Conservation (phyloP, 495 filamentous ascomycete genomes). For the Penicillium maclennaniae region DNA sequence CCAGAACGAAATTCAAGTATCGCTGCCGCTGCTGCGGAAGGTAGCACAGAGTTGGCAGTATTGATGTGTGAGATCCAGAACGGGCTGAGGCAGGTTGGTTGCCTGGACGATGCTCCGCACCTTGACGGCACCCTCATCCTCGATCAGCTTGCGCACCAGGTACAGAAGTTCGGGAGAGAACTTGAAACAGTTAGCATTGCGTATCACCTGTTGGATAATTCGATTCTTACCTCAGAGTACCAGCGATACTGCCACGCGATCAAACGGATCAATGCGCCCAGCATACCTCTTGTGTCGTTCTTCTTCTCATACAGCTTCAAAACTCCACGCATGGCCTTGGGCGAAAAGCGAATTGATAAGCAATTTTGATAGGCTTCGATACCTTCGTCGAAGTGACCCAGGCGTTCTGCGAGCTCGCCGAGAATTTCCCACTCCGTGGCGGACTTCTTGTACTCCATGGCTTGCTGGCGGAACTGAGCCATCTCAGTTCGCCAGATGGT, state of each 20-base stretch:
- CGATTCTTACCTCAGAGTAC: slow-evolving; percentile 77
- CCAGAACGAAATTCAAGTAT: slow-evolving; percentile 51
- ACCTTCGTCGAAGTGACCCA: slow-evolving; percentile 85
- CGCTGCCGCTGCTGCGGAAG: slow-evolving; percentile 91
- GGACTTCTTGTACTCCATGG: slow-evolving; percentile 89
- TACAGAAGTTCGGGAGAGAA: slow-evolving; percentile 88
- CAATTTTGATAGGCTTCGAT: slow-evolving; percentile 89
- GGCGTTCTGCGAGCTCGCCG: slow-evolving; percentile 83
- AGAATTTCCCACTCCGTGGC: slow-evolving; percentile 98
- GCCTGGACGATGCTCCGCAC: slow-evolving; percentile 95
- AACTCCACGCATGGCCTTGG: slow-evolving; percentile 83
- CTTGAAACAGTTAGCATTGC: slow-evolving; percentile 37
- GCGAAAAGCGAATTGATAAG: slow-evolving; percentile 76
- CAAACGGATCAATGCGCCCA: slow-evolving; percentile 77
- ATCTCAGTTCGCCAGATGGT: slow-evolving; percentile 99
- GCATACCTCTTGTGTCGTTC: slow-evolving; percentile 67
- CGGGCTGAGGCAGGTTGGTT: slow-evolving; percentile 85
- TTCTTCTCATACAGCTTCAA: slow-evolving; percentile 70
- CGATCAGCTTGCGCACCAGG: slow-evolving; percentile 85
- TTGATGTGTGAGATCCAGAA: slow-evolving; percentile 91
- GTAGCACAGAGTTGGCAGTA: slow-evolving; percentile 92
- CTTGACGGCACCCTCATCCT: slow-evolving; percentile 96
- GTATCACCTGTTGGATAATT: neutral
- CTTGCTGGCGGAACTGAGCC: slow-evolving; percentile 84
- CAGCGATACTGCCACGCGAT: slow-evolving; percentile 98